Evolutionary conservation across 176 grass and related monocot genomes (phyloP), one percentile per base, ranked within the genome.

Genomic region (Zea luxurians): DNA sequence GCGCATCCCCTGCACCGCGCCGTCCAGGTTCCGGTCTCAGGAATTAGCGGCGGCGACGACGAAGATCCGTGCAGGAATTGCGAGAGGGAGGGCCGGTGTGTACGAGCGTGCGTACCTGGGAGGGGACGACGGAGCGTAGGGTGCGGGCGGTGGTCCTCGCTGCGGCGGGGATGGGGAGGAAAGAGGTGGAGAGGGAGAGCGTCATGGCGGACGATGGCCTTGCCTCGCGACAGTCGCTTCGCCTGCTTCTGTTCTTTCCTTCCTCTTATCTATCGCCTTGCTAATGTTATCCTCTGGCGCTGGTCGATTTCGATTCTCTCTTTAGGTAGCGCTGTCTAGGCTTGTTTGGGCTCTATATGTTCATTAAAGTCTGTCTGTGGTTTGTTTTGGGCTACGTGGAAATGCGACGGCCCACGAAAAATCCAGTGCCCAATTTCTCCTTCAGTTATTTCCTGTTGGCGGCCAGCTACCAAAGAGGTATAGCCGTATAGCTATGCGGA

Each of bases 131-230:
- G 68, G 83, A 83, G 64, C 77, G 83, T 49, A 88, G 83, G 13
- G 75, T 80, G 68, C 37, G 79, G 8, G 65, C 61, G 35, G 78
- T 4, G 15, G 70, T 15, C 65, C 73, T 84, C 48, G 65, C 52
- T 52, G 46, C 54, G 68, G 82, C 79, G 41, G 81, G 49, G 49
- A 89, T 63, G 8, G 80, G 88, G 48, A 93, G 63, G 88, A 97
- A 91, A 44, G 86, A 61, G 78, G 82, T 89, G 75, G 79, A 86
- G 67, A 97, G 82, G 77, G 75, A 89, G 78, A 97, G 81, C 77
- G 91, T 85, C 94, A 97, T 97, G 82, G 71, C 75, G 49, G 72
- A 17, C 36, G 50, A 21, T 43, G 73, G 47, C 61, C 68, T 68
- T 36, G 40, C 44, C 21, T 8, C 15, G 5, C 38, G 74, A 34